Base-by-base conservation (phyloP, 148 eudicot genomes). In the Mesembryanthemum crystallinum region DNA sequence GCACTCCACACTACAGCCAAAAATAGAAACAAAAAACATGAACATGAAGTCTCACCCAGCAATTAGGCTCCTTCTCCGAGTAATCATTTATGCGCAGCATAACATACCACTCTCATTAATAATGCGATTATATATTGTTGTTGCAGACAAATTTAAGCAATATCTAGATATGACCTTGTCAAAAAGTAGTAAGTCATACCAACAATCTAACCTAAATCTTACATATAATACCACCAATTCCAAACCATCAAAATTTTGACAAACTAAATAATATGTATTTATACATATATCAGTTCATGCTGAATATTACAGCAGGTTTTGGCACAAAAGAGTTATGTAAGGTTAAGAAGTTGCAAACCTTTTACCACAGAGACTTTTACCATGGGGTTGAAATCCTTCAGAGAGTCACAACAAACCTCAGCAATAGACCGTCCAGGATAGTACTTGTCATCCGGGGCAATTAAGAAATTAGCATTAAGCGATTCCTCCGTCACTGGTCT, bases 381-480 rank as follows among this genome's bases (percentile, higher is more conserved):
- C 98, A 94, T 94, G 12, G 98, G 98, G 78, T 94, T 94, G 73
- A 94, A 91, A 75, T 94, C 91, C 82, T 89, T 90, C 82, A 94
- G 80, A 14, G 95, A 94, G 69, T 91, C 90, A 59, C 93, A 85
- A 73, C 98, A 94, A 73, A 90, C 79, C 79, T 95, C 97, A 1
- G 98, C 90, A 69, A 92, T 79, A 71, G 96, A 83, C 49, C 82
- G 85, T 39, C 90, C 94, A 15, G 64, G 60, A 80, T 54, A 78
- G 33, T 64, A 77, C 32, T 73, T 78, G 70, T 81, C 85, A 29
- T 84, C 89, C 0, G 88, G 84, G 43, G 92, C 85, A 77, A 90
- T 88, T 70, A 95, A 82, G 77, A 92, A 92, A 69, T 95, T 95
- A 7, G 94, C 90, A 52, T 87, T 67, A 12, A 89, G 73, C 12